A percentile compares a stretch with the other conserved stretches of the same genome.
phyloP scores from a whole-genome alignment of 352 stramenopile genomes.

The Phytopythium chamaehyphon region DNA sequence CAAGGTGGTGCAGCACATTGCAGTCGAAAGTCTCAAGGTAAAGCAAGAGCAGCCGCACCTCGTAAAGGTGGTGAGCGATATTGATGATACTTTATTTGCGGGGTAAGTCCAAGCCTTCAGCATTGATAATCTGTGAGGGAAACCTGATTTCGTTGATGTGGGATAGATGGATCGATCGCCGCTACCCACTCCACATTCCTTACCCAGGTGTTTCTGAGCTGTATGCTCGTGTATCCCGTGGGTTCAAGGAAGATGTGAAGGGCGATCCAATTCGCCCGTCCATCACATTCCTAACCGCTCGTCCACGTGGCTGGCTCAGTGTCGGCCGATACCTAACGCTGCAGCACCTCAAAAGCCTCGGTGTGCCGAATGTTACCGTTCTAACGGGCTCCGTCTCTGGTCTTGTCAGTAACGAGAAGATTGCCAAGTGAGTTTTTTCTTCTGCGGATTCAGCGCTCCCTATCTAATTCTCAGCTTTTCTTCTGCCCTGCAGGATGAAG shows the following conservation, averaged over 20 bases:
- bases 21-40: conserved; percentile 69
- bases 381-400: conserved; percentile 75
- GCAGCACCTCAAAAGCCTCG: conserved; percentile 73
- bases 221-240: conserved; percentile 56
- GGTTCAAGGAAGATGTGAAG: conserved; percentile 30
- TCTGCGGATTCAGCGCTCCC: not conserved
- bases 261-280: conserved; percentile 34
- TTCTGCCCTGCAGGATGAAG: conserved; percentile 39
- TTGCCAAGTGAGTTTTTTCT: conserved; percentile 36
- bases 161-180: conserved; percentile 55
- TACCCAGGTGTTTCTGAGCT: conserved; percentile 79
- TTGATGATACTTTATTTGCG: conserved; percentile 80
- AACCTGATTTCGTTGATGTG: not conserved
- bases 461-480: not conserved
- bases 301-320: conserved; percentile 75
- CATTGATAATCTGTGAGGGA: not conserved
- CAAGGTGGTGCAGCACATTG: conserved; percentile 81
- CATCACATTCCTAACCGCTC: conserved; percentile 80
- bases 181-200: conserved; percentile 69
- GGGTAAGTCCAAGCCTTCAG: conserved; percentile 20
- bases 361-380: conserved; percentile 69
- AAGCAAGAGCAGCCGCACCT: conserved; percentile 47
- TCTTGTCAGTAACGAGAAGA: conserved; percentile 81
- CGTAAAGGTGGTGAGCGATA: conserved; percentile 87
- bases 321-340: conserved; percentile 76